A percentile compares a stretch with the other conserved stretches of the same genome.
Evolutionary conservation across 192 early-diverging fungal species (phyloP).

Genomic region (Coemansia sp.): DNA sequence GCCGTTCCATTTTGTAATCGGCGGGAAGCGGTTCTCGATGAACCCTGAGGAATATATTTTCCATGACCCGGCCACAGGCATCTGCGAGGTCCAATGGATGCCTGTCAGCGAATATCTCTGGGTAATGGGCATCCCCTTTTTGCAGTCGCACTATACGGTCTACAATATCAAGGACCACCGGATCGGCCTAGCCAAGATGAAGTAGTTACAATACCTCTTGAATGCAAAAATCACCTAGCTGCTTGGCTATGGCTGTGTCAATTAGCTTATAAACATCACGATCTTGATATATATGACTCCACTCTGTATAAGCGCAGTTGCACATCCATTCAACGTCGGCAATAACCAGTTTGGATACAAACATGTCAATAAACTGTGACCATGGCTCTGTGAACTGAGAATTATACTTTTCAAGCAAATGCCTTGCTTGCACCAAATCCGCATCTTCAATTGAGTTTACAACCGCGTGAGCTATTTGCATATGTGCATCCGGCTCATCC

Average conservation of each 20-base stretch:
- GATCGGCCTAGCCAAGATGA: conserved; percentile 43
- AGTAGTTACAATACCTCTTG: background rate
- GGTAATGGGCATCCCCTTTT: conserved; percentile 50
- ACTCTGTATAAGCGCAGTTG: conserved; percentile 4
- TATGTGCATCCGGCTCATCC: conserved; percentile 9
- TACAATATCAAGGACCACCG: conserved; percentile 45
- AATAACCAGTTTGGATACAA: conserved; percentile 6
- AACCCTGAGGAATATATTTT: conserved; percentile 44
- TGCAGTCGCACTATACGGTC: conserved; percentile 54
- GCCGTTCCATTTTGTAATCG: conserved; percentile 49
- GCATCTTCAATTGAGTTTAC: conserved; percentile 8
- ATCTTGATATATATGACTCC: background rate
- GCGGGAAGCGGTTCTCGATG: conserved; percentile 48
- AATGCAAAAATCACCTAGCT: background rate
- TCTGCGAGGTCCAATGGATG: conserved; percentile 56
- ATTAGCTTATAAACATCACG: background rate
- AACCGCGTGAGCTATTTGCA: conserved; percentile 14
- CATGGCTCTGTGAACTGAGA: conserved; percentile 19
- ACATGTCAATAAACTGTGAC: conserved; percentile 27
- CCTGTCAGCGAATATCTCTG: conserved; percentile 53
- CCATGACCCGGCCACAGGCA: conserved; percentile 33
- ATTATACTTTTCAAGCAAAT: conserved; percentile 13
- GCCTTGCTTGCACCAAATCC: conserved; percentile 27
- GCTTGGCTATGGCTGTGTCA: background rate
- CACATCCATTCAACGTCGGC: conserved; percentile 25